phyloP scores from a whole-genome alignment of 352 stramenopile species.

The Peronospora belbahrii region DNA sequence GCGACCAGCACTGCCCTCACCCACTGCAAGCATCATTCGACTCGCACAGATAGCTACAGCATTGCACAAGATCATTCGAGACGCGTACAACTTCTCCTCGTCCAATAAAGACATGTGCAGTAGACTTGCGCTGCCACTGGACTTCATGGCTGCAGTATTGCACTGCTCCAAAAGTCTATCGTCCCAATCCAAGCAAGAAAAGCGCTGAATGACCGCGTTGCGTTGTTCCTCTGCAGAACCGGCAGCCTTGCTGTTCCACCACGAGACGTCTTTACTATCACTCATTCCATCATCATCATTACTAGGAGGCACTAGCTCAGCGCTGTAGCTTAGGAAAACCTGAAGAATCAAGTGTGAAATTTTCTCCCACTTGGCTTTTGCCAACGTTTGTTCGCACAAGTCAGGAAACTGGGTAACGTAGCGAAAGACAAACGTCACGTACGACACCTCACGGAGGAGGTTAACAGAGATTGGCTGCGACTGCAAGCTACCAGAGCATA shows the following conservation, averaged over 20 bases:
- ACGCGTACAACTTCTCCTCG: conserved; percentile 75
- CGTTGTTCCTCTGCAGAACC: conserved; percentile 44
- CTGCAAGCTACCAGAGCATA: conserved; percentile 24
- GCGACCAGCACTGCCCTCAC: conserved; percentile 24
- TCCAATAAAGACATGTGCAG: conserved; percentile 61
- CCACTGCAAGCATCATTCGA: conserved; percentile 62
- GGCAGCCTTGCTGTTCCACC: conserved; percentile 38
- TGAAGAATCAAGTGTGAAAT: conserved; percentile 62
- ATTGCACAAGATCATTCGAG: conserved; percentile 77
- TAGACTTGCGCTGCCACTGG: conserved; percentile 28
- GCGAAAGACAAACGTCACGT: conserved; percentile 75
- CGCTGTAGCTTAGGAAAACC: conserved; percentile 55
- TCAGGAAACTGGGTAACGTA: conserved; percentile 70
- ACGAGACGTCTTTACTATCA: conserved; percentile 25
- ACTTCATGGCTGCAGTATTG: conserved; percentile 20
- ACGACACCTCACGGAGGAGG: conserved; percentile 60
- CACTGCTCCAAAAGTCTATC: conserved; percentile 40
- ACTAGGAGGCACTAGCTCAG: conserved; percentile 38
- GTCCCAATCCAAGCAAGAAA: conserved; percentile 33
- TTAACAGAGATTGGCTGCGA: conserved; percentile 39
- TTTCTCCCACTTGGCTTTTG: conserved; percentile 64
- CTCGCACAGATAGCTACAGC: conserved; percentile 59
- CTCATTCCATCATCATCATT: conserved; percentile 26
- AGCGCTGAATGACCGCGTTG: conserved; percentile 32
- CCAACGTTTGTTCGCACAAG: conserved; percentile 54